Conservation (phyloP, 768 basidiomycete species). For the Auriscalpium microsporum region DNA sequence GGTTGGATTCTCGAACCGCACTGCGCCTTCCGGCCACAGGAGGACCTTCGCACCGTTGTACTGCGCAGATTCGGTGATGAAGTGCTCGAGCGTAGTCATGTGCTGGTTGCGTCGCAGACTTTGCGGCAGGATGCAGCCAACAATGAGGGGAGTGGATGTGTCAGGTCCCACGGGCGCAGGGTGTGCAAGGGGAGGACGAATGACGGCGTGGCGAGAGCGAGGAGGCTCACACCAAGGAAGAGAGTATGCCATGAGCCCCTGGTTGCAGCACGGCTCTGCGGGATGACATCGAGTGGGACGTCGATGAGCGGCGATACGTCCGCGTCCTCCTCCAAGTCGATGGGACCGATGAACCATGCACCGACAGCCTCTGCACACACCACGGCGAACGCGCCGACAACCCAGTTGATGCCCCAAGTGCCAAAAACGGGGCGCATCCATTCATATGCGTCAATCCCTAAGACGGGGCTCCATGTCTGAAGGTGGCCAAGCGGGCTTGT, state of each 20-base stretch:
- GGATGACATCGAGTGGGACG: conserved; percentile 7
- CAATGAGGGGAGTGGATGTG: conserved; percentile 44
- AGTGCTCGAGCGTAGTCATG: conserved; percentile 44
- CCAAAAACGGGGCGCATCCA: conserved; percentile 61
- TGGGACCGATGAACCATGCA: conserved; percentile 46
- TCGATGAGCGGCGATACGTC: background rate
- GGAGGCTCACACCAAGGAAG: conserved; percentile 33
- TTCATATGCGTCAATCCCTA: conserved; percentile 43
- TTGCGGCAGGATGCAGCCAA: conserved; percentile 63
- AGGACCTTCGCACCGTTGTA: conserved; percentile 44
- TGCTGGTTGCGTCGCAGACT: conserved; percentile 32
- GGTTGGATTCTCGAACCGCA: conserved; percentile 44
- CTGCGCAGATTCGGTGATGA: conserved; percentile 46
- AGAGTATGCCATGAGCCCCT: conserved; percentile 20
- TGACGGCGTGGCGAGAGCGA: conserved; percentile 48
- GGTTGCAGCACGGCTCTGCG: conserved; percentile 1
- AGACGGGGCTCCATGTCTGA: conserved; percentile 59
- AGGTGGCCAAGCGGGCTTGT: conserved; percentile 65
- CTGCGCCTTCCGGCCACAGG: conserved; percentile 78
- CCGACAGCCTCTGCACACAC: conserved; percentile 47
- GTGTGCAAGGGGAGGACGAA: conserved; percentile 36
- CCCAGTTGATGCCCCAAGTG: conserved; percentile 59
- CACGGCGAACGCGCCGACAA: conserved; percentile 68
- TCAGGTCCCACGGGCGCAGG: conserved; percentile 26
- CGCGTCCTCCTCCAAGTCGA: conserved; percentile 31